Base-by-base conservation (phyloP, 108 stramenopile species). In the Nitzschia sp. region DNA sequence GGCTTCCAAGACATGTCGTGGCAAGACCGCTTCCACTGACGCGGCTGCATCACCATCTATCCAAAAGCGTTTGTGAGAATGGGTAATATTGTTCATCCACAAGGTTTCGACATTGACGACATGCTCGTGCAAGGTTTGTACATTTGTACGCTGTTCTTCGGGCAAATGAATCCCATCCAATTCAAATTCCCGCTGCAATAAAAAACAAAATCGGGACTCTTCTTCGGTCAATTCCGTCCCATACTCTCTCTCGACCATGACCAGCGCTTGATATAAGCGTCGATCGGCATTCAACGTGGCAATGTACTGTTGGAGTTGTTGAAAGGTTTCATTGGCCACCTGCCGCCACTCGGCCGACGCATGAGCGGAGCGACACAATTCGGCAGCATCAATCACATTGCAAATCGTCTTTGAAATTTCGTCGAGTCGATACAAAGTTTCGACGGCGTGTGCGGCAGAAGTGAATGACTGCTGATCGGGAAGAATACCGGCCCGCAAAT, bases 361-460 rank as follows among this genome's bases (percentile, higher is more conserved):
- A 74, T 98, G 97, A 0, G 87, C 92, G 19, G 85, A 94, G 9
- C 96, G 89, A 67, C 92, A 92, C 2, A 98, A 60, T 65, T 98
- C 97, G 16, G 96, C 93, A 3, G 97, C 96, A 74, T 98, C 97
- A 60, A 98, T 96, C 50, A 96, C 95, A 63, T 91, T 89, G 78
- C 97, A 98, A 3, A 98, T 87, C 9, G 75, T 69, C 53, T 89
- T 91, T 53, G 85, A 87, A 8, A 98, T 94, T 38, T 85, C 71
- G 76, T 98, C 97, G 45, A 98, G 71, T 41, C 66, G 71, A 58
- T 83, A 87, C 54, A 95, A 68, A 2, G 76, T 85, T 26, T 73
- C 71, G 28, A 68, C 66, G 15, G 93, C 88, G 46, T 80, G 77
- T 9, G 41, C 35, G 41, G 54, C 45, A 45, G 69, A 74, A 17